Percentiles rank a stretch among this genome's conserved stretches.
These are phyloP conservation scores for Amborella trichopoda DNA, from an alignment of 164 flowering plant genomes.

Conservation along the genomic window DNA sequence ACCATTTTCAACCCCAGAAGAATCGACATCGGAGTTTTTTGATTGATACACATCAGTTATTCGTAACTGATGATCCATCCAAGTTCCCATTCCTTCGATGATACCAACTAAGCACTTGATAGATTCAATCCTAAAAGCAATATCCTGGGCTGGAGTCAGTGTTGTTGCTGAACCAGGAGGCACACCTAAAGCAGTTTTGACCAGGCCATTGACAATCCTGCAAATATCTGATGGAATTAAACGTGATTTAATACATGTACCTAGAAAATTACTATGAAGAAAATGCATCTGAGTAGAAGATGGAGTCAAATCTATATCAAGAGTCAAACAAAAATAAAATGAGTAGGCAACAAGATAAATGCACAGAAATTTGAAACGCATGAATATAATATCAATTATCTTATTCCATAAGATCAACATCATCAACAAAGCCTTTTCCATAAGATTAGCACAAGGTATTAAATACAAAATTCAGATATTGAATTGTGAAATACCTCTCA, in stretches of 20 bases:
- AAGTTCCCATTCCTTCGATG: conserved; percentile 78
- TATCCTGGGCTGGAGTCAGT: conserved; percentile 79
- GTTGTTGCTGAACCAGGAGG: conserved; percentile 88
- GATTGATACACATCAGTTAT: conserved; percentile 34
- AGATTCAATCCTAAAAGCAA: conserved; percentile 82
- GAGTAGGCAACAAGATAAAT: no score
- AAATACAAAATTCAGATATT: not conserved
- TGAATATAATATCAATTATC: no score
- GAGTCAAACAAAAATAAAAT: no score
- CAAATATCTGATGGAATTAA: conserved; percentile 89
- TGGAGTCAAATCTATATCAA: no score
- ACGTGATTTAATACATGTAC: conserved; percentile 49
- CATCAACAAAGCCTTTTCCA: no score
- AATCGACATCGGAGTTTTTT: conserved; percentile 39
- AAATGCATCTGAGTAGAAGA: not conserved
- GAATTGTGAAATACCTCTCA: conserved; percentile 53
- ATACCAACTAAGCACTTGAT: conserved; percentile 85
- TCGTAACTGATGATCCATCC: conserved; percentile 94
- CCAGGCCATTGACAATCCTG: conserved; percentile 98
- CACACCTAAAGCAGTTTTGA: conserved; percentile 95
- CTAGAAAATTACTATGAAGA: conserved; percentile 4
- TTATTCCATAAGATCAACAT: no score
- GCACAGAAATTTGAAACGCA: no score
- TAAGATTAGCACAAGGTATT: not conserved
- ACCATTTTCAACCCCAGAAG: conserved; percentile 36